Conservation (phyloP, 495 filamentous ascomycete species). For the Echria macrotheca region DNA sequence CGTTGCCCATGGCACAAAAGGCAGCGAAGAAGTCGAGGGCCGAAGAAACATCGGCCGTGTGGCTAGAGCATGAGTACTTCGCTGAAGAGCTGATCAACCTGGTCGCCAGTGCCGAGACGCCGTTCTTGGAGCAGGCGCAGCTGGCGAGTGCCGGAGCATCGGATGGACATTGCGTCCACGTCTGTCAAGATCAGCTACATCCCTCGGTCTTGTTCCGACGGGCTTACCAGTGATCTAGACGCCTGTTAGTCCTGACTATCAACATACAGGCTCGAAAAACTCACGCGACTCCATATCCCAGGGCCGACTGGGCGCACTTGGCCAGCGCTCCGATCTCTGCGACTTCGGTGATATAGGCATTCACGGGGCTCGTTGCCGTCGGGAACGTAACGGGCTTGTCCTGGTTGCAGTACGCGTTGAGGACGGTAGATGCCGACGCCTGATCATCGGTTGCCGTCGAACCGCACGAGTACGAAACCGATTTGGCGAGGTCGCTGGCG, state of each 20-base stretch:
- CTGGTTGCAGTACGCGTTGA: slow-evolving; percentile 46
- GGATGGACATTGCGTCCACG: slow-evolving; percentile 31
- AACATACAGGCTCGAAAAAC: slow-evolving; percentile 5
- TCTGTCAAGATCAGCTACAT: background rate
- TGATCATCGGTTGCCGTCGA: slow-evolving; percentile 41
- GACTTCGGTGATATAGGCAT: slow-evolving; percentile 43
- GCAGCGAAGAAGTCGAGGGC: slow-evolving; percentile 44
- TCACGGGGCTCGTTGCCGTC: slow-evolving; percentile 33
- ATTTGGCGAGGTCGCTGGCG: slow-evolving; percentile 29
- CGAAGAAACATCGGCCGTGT: slow-evolving; percentile 38
- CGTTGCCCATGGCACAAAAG: slow-evolving; percentile 43
- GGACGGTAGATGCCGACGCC: slow-evolving; percentile 36
- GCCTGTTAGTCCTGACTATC: slow-evolving; percentile 11
- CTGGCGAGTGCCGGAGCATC: slow-evolving; percentile 37
- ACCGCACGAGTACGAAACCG: slow-evolving; percentile 37
- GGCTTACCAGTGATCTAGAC: slow-evolving; percentile 31
- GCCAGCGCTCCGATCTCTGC: slow-evolving; percentile 37
- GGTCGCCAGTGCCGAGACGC: slow-evolving; percentile 36
- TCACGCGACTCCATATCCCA: slow-evolving; percentile 36
- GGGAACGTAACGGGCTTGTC: slow-evolving; percentile 27
- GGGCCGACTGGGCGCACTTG: slow-evolving; percentile 36
- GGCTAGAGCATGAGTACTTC: slow-evolving; percentile 33
- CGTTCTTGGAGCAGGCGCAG: slow-evolving; percentile 45
- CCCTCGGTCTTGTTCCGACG: too few species aligned
- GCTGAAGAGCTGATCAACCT: slow-evolving; percentile 36